Base-by-base conservation (phyloP, 352 stramenopile genomes). In the Globisporangium splendens region DNA sequence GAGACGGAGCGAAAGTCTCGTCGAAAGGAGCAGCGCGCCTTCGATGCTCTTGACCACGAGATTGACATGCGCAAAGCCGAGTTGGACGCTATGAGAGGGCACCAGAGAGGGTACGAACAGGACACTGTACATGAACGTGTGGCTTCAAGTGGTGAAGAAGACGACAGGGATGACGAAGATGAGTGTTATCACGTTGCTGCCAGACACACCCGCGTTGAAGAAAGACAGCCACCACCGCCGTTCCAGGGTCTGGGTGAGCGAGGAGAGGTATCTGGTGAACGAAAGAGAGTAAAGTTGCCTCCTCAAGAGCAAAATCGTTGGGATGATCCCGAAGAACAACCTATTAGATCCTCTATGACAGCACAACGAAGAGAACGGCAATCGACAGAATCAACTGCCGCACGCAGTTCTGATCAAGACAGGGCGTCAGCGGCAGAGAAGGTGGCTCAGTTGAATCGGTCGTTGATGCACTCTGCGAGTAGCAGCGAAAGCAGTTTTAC, bases 401-500 rank as follows among this genome's bases (percentile, higher is more conserved):
- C 20, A 22, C 21, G 8, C 7, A 20, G 17, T 24, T 44, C 54
- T 13, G 38, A 46, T 28, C 20, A 22, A 28, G 13, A 18, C 24
- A 51, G 24, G 24, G 14, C 24, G 14, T 51, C 46, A 10, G 5
- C 11, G 2, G 46, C 44, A 13, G 51, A 54, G n/a, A 49, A 42
- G 38, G 21, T 54, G 5, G 51, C 38, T 39, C 50, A 41, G 2
- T 10, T 54, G 50, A 56, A 65, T 13, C 63, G 69, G 22, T 76
- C 53, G 21, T 46, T 54, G 13, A 42, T 69, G 14, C 46, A 67
- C 8, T 63, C 55, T 12, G 59, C 31, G 18, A 79, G 60, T 28
- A 86, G 60, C 35, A 86, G 72, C 44, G 62, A 53, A 38, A 60
- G 54, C 52, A 87, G 76, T 43, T 79, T 76, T 55, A 63, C 64